Evolutionary conservation across 2,329 filamentous ascomycete species (phyloP).

Genomic region (Cytospora mali): DNA sequence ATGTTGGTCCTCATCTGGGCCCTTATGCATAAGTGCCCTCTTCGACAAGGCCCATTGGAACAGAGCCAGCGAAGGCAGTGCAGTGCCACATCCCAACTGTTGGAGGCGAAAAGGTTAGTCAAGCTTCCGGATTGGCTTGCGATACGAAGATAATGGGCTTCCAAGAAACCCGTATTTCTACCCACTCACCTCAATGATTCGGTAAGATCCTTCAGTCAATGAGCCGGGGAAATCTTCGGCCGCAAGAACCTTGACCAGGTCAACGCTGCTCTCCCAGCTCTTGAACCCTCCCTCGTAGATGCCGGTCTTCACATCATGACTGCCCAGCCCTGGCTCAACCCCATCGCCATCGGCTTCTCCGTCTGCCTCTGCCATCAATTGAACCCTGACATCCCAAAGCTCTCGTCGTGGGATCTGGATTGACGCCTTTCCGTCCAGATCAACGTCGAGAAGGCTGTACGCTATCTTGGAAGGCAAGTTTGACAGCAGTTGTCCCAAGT

Average conservation of each 20-base stretch:
- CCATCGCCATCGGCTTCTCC: constrained; percentile 43
- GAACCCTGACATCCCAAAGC: constrained; percentile 78
- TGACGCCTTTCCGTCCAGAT: constrained; percentile 57
- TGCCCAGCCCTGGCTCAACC: constrained; percentile 56
- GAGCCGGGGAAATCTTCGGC: constrained; percentile 42
- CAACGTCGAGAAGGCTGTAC: constrained; percentile 64
- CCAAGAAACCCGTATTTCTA: constrained; percentile 9
- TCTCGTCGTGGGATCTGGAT: constrained; percentile 70
- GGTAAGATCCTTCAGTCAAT: constrained; percentile 40
- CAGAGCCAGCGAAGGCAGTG: constrained; percentile 70
- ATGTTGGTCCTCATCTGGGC: constrained; percentile 25
- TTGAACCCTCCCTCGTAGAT: constrained; percentile 89
- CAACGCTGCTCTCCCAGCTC: constrained; percentile 85
- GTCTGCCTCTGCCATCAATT: constrained; percentile 75
- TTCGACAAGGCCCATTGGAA: constrained; percentile 59
- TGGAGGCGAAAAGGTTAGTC: constrained; percentile 29
- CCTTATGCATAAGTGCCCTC: constrained; percentile 16
- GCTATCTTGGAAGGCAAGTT: constrained; percentile 73
- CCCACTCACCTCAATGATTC: constrained; percentile 57
- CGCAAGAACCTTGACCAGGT: constrained; percentile 71
- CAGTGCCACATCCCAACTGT: constrained; percentile 78
- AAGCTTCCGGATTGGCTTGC: constrained; percentile 20
- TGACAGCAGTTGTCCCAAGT: constrained; percentile 53
- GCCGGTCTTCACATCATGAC: constrained; percentile 76
- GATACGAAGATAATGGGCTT: constrained; percentile 4